Evolutionary conservation across 1,284 basidiomycete species (phyloP), one percentile per base, ranked within the genome.

Genomic region (Austropuccinia psidii): DNA sequence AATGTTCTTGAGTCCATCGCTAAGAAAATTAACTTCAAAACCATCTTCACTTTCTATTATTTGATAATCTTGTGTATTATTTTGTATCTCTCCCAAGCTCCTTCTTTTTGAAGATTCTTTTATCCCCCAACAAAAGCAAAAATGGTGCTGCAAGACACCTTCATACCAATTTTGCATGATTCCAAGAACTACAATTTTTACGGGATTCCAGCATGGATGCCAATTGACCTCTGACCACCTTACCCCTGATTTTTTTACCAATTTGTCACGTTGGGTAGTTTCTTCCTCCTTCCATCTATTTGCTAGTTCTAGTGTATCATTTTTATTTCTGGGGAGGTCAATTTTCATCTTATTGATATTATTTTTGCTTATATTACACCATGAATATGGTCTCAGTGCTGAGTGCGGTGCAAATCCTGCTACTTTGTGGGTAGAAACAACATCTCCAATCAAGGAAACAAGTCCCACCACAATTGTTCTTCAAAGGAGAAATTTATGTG

Each of bases 371-470:
- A n/a, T 2, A 7, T 17, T 29, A 37, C 62, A 65, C 52, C 54
- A 68, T 1, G 37, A 66, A 17, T 17, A 66, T 8, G 37, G 31
- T 19, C n/a, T 4, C 9, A 8, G 49, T 35, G 21, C 54, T 41
- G 35, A 45, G 39, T 69, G 66, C 3, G 66, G 57, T 24, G 41
- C 39, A 31, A 69, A 69, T 35, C 52, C 66, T 1, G 54, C 66
- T 9, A 69, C 39, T 37, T 69, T 69, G 39, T 69, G 66, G 2
- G 50, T 69, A 43, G 66, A 33, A 4, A 37, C 66, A 4, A 69
- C 57, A 47, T 69, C 39, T 15, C 66, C 54, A 43, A 43, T 47
- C 6, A 69, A 24, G n/a, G 27, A 15, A 13, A 19, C 19, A 1
- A 69, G 21, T 33, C 21, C 21, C 17, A 29, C 4, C 15, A 2